A percentile compares a stretch with the other conserved stretches of the same genome.
Conservation (phyloP, 2,329 filamentous ascomycete species). For the Periconia macrospinosa region DNA sequence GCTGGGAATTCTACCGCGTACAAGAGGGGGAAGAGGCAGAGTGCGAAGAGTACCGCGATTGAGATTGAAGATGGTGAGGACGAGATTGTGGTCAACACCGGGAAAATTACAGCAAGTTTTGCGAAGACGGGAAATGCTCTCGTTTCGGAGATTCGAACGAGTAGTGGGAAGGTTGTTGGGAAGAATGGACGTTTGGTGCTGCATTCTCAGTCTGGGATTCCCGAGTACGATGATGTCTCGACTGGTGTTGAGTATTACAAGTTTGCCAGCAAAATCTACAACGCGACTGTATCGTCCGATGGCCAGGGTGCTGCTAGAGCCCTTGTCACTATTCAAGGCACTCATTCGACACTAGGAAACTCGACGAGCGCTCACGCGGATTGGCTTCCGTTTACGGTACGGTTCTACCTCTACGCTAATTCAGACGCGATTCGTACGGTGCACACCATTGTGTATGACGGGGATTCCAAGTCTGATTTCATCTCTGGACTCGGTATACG, state of each 20-base stretch:
- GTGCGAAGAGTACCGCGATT: slow-evolving; percentile 21
- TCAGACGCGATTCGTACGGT: slow-evolving; percentile 59
- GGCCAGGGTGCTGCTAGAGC: slow-evolving; percentile 47
- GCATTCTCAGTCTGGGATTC: slow-evolving; percentile 54
- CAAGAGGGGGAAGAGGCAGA: slow-evolving; percentile 11
- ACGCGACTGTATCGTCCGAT: slow-evolving; percentile 53
- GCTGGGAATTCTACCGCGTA: slow-evolving; percentile 17
- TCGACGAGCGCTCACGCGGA: slow-evolving; percentile 39
- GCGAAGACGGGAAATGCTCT: slow-evolving; percentile 34
- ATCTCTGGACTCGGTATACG: slow-evolving; percentile 58
- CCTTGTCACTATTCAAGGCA: slow-evolving; percentile 52
- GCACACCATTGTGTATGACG: slow-evolving; percentile 61
- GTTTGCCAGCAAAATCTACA: slow-evolving; percentile 56
- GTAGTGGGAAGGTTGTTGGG: slow-evolving; percentile 45
- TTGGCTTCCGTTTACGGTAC: slow-evolving; percentile 59
- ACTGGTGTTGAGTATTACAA: slow-evolving; percentile 45
- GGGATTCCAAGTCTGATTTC: slow-evolving; percentile 53
- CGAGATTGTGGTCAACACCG: slow-evolving; percentile 31
- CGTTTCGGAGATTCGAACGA: slow-evolving; percentile 31
- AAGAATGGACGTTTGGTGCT: slow-evolving; percentile 52
- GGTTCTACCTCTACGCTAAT: slow-evolving; percentile 62
- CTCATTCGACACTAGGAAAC: slow-evolving; percentile 32
- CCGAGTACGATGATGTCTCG: slow-evolving; percentile 38
- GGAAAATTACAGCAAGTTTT: slow-evolving; percentile 38
- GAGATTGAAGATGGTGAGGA: slow-evolving; percentile 25